Evolutionary conservation across 257 asterid species (phyloP).

Genomic region (Gentiana macrophylla): DNA sequence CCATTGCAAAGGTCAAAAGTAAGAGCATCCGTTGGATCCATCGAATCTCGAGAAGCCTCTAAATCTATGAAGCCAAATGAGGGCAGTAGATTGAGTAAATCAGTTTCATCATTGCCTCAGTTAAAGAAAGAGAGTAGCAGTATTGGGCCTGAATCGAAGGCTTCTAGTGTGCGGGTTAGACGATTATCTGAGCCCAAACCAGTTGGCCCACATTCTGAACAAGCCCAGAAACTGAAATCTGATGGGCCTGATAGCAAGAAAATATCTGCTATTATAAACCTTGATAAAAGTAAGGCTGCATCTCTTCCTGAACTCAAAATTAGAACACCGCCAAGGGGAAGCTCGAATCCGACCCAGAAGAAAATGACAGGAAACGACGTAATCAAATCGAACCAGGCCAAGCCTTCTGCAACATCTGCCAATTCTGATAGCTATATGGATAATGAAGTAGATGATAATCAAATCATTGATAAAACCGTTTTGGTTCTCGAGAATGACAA

Average conservation of each 20-base stretch:
- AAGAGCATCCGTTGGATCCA: constrained; percentile 46
- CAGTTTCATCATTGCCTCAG: constrained; percentile 64
- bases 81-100: constrained; percentile 49
- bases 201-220: constrained; percentile 30
- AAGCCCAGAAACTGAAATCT: constrained; percentile 41
- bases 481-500: constrained; percentile 69
- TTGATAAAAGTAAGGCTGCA: constrained; percentile 69
- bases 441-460: constrained; percentile 51
- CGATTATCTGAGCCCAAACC: constrained; percentile 81
- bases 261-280: constrained; percentile 68
- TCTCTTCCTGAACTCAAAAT: constrained; percentile 81
- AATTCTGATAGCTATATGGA: constrained; percentile 26
- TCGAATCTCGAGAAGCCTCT: constrained; percentile 32
- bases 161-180: constrained; percentile 62
- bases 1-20: constrained; percentile 90
- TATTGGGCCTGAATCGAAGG: constrained; percentile 52
- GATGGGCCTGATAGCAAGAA: constrained; percentile 63
- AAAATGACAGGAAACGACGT: constrained; percentile 22
- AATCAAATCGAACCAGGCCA: constrained; percentile 17
- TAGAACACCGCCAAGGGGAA: constrained; percentile 37
- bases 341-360: constrained; percentile 20
- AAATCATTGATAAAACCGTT: constrained; percentile 73
- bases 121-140: constrained; percentile 39
- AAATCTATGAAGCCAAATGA: constrained; percentile 43
- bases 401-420: constrained; percentile 21